Conservation (phyloP, 805 yeast species). For the Nakazawaea holstii region DNA sequence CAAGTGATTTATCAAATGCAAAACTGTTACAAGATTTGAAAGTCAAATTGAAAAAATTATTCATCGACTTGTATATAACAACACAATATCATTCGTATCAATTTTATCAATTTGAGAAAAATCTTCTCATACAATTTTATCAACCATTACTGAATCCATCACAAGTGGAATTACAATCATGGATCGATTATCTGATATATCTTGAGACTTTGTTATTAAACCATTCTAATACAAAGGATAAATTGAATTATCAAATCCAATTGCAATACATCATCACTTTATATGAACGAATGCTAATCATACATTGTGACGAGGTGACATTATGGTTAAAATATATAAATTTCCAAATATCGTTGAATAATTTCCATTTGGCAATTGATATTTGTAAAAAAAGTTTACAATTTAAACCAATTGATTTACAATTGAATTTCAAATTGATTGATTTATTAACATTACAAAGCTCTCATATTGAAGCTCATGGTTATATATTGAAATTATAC, state of each 20-base stretch:
- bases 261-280: conserved; percentile 23
- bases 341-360: conserved; percentile 33
- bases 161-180: conserved; percentile 47
- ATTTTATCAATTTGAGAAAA: conserved; percentile 43
- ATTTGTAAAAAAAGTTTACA: conserved; percentile 5
- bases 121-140: conserved; percentile 32
- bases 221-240: conserved; percentile 14
- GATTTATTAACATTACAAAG: conserved; percentile 38
- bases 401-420: conserved; percentile 21
- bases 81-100: conserved; percentile 50
- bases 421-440: conserved; percentile 32
- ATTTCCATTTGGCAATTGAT: conserved; percentile 32
- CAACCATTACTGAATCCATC: conserved; percentile 25
- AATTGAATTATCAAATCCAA: conserved; percentile 16
- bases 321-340: conserved; percentile 49
- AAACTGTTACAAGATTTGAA: conserved; percentile 23
- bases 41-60: conserved; percentile 37
- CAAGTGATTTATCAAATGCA: conserved; percentile 8
- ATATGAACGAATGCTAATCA: conserved; percentile 44
- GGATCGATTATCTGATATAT: conserved; percentile 55
- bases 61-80: conserved; percentile 48
- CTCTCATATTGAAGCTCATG: conserved; percentile 32
- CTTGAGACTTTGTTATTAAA: conserved; percentile 25
- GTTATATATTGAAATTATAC: conserved; percentile 19
- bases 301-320: conserved; percentile 36